Percentiles rank a stretch among this genome's conserved stretches.
These are phyloP conservation scores for Aspergillus pseudonomiae DNA, from an alignment of 2,329 filamentous ascomycete species.

Conservation along the genomic window DNA sequence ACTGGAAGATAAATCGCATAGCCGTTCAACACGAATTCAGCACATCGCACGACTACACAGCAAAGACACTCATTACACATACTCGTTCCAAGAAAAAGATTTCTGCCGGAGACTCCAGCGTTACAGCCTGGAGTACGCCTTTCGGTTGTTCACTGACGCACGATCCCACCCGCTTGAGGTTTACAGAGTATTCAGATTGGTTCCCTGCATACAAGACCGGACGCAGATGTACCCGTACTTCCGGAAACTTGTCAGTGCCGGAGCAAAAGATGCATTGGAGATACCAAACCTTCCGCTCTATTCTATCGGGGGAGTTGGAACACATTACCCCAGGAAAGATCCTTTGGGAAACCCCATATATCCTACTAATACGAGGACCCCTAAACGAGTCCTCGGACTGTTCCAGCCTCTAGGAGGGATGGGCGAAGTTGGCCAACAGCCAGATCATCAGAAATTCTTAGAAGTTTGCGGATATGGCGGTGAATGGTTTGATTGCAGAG, in stretches of 20 bases:
- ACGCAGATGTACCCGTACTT: slow-evolving; percentile 46
- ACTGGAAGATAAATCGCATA: background rate
- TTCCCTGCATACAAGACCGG: slow-evolving; percentile 59
- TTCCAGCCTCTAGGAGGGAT: background rate
- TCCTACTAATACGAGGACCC: slow-evolving; percentile 28
- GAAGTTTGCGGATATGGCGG: slow-evolving; percentile 21
- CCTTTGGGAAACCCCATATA: slow-evolving; percentile 37
- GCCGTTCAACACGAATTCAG: background rate
- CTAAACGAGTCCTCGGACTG: slow-evolving; percentile 19
- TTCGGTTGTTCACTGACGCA: slow-evolving; percentile 55
- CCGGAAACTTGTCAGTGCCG: slow-evolving; percentile 39
- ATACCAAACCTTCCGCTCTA: slow-evolving; percentile 65
- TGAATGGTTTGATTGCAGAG: slow-evolving; percentile 25
- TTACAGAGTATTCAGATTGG: slow-evolving; percentile 68
- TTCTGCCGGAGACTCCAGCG: slow-evolving; percentile 75
- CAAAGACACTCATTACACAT: slow-evolving; percentile 45
- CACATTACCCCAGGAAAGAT: slow-evolving; percentile 58
- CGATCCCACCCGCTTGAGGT: slow-evolving; percentile 54
- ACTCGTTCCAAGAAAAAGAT: slow-evolving; percentile 64
- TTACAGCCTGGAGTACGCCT: slow-evolving; percentile 64
- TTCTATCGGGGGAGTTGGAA: slow-evolving; percentile 21
- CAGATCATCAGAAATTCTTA: background rate
- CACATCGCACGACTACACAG: background rate
- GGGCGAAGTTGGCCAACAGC: background rate
- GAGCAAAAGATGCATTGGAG: slow-evolving; percentile 55